Percentiles rank a stretch among this genome's conserved stretches.
Conservation (phyloP, 2,329 filamentous ascomycete genomes). For the Microdochium trichocladiopsis region DNA sequence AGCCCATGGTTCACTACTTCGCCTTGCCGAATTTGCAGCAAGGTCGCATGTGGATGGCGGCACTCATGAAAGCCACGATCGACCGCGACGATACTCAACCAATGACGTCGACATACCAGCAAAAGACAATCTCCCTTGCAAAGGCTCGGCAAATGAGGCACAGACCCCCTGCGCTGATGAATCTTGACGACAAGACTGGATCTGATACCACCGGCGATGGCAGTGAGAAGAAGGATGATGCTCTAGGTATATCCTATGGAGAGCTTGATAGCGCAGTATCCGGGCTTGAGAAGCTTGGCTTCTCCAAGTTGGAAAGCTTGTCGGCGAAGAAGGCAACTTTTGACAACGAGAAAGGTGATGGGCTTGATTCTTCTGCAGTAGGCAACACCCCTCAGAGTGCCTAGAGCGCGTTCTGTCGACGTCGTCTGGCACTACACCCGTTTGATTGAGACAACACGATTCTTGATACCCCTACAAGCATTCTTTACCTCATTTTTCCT, state of each 20-base stretch:
- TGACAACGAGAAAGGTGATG: constrained; percentile 21
- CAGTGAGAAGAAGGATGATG: constrained; percentile 22
- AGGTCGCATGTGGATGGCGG: constrained; percentile 95
- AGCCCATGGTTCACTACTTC: constrained; percentile 95
- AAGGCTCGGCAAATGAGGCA: constrained; percentile 86
- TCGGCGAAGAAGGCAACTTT: constrained; percentile 20
- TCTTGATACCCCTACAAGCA: neutral
- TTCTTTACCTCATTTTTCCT: neutral
- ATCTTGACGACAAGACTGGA: constrained; percentile 43
- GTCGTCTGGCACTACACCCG: neutral
- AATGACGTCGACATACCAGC: constrained; percentile 88
- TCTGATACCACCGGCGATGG: constrained; percentile 14
- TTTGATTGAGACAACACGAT: neutral
- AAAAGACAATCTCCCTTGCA: constrained; percentile 88
- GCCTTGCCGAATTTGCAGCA: constrained; percentile 85
- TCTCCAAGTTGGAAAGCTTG: constrained; percentile 23
- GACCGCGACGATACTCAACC: constrained; percentile 77
- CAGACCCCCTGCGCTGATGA: constrained; percentile 83
- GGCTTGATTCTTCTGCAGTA: constrained; percentile 10
- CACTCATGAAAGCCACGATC: constrained; percentile 97
- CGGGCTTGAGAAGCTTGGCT: constrained; percentile 25
- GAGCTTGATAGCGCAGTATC: constrained; percentile 30
- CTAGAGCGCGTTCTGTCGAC: constrained; percentile 5
- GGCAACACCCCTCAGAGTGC: constrained; percentile 18
- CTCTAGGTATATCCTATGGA: constrained; percentile 29